These are phyloP conservation scores for Ajuga chamaepitys DNA, from an alignment of 257 asterid species.

Conservation along the genomic window DNA sequence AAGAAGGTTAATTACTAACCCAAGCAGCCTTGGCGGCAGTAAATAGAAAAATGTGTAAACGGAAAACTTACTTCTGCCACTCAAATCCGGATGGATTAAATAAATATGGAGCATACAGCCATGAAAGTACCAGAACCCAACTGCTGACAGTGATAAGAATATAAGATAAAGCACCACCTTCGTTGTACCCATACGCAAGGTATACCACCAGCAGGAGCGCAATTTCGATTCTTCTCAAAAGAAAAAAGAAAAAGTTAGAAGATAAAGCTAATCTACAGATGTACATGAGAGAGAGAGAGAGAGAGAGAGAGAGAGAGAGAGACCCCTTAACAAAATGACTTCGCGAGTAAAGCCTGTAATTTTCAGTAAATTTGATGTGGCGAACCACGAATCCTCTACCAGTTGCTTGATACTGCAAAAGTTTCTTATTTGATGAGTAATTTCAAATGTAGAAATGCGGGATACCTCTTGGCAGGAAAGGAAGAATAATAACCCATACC, in stretches of 20 bases:
- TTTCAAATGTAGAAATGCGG: background rate
- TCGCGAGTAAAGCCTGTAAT: slow-evolving; percentile 92
- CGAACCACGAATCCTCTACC: slow-evolving; percentile 97
- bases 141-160: slow-evolving; percentile 90
- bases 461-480: slow-evolving; percentile 8
- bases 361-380: slow-evolving; percentile 93
- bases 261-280: background rate
- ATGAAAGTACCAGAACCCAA: slow-evolving; percentile 85
- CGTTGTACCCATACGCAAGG: slow-evolving; percentile 72
- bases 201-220: slow-evolving; percentile 75
- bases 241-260: slow-evolving; percentile 13
- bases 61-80: slow-evolving; percentile 89
- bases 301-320: slow-evolving; percentile 26
- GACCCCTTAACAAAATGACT: slow-evolving; percentile 98
- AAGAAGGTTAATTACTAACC: slow-evolving; percentile 20
- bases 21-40: slow-evolving; percentile 5
- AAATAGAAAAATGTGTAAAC: background rate
- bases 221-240: slow-evolving; percentile 94
- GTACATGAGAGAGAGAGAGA: slow-evolving; percentile 15
- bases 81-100: slow-evolving; percentile 98
- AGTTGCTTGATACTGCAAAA: slow-evolving; percentile 90
- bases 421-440: slow-evolving; percentile 8
- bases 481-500: slow-evolving; percentile 36
- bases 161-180: slow-evolving; percentile 70
- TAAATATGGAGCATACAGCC: slow-evolving; percentile 96